Conservation (phyloP, 257 asterid genomes). For the Solanum sejunctum region DNA sequence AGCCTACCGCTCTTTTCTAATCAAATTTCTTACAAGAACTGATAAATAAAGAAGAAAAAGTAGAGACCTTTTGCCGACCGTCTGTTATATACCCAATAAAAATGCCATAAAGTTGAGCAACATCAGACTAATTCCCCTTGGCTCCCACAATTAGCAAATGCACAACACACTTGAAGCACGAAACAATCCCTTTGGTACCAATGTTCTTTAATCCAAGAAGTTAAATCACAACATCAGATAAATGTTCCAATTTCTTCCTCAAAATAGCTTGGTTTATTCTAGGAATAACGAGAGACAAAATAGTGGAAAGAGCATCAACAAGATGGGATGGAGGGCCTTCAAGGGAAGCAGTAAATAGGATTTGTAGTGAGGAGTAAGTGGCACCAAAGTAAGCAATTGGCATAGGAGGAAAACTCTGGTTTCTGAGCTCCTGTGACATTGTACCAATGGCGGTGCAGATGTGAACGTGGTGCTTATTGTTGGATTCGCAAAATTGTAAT, state of each 20-base stretch:
- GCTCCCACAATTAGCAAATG: conserved; percentile 44
- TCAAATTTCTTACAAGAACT: background rate
- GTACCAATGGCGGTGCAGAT: conserved; percentile 67
- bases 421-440: conserved; percentile 67
- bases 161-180: conserved; percentile 52
- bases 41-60: background rate
- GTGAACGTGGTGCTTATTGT: background rate
- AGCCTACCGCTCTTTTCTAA: background rate
- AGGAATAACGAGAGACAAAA: conserved; percentile 40
- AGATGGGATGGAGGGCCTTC: conserved; percentile 39
- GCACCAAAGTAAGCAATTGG: conserved; percentile 70
- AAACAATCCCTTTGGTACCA: conserved; percentile 41
- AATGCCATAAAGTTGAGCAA: conserved; percentile 39
- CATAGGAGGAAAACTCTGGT: conserved; percentile 44
- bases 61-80: conserved; percentile 49
- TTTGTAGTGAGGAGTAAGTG: conserved; percentile 60
- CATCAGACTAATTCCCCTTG: conserved; percentile 44
- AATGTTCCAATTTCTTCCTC: conserved; percentile 24
- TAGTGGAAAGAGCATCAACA: conserved; percentile 50
- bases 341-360: conserved; percentile 29
- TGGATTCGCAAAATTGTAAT: too few species aligned
- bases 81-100: conserved; percentile 42
- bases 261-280: conserved; percentile 26
- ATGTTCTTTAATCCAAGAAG: conserved; percentile 25
- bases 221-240: conserved; percentile 37